phyloP scores from a whole-genome alignment of 129 eudicot genomes.

The Cynara cardunculus region DNA sequence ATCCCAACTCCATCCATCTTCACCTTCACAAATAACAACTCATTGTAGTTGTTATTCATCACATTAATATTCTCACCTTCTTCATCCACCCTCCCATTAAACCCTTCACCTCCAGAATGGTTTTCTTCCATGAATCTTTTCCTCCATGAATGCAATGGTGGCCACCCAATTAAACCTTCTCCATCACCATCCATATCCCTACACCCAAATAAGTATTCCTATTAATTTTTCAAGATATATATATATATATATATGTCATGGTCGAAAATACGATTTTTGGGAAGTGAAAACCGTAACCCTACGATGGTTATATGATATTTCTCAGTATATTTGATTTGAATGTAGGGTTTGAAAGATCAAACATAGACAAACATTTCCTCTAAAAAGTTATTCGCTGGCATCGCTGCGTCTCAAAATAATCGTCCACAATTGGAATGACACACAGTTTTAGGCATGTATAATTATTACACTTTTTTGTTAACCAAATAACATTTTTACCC shows the following conservation, averaged over 20 bases:
- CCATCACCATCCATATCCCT: slow-evolving; percentile 17
- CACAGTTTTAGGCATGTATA: no score
- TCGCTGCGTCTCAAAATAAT: no score
- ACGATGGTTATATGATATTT: neutral
- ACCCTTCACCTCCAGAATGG: slow-evolving; percentile 5
- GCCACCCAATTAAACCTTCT: slow-evolving; percentile 31
- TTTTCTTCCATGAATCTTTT: slow-evolving; percentile 25
- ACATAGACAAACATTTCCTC: neutral
- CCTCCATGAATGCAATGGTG: slow-evolving; percentile 31
- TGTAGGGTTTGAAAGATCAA: neutral
- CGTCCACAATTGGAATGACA: no score
- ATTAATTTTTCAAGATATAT: neutral
- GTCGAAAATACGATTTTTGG: neutral
- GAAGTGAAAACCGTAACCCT: neutral
- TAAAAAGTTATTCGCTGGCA: neutral
- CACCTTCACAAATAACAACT: slow-evolving; percentile 32
- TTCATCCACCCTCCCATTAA: slow-evolving; percentile 10
- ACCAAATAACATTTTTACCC: no score
- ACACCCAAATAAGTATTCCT: neutral
- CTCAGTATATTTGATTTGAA: neutral
- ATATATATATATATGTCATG: neutral
- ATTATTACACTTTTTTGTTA: no score
- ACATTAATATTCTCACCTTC: slow-evolving; percentile 15
- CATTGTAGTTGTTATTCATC: slow-evolving; percentile 26
- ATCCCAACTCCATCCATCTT: slow-evolving; percentile 42